phyloP scores from a whole-genome alignment of 2,329 filamentous ascomycete genomes.

The Metarhizium anisopliae region DNA sequence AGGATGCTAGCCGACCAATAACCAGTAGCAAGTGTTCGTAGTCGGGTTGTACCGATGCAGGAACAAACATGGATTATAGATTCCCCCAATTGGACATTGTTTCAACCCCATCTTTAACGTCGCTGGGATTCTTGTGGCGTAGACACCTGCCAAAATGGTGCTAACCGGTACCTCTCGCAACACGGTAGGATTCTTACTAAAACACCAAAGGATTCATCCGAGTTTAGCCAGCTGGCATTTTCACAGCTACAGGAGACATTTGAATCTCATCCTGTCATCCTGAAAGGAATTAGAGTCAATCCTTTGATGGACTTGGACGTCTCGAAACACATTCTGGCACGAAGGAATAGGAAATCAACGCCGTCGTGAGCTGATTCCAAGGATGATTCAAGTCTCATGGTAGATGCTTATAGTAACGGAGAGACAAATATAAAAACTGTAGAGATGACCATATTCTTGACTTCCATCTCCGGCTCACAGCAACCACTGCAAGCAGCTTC shows the following conservation, averaged over 20 bases:
- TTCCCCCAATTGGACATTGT: neutral
- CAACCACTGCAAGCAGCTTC: neutral
- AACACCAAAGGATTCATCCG: too few relatives aligned
- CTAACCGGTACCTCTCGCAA: too few relatives aligned
- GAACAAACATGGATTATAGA: neutral
- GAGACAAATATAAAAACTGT: neutral
- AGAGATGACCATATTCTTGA: neutral
- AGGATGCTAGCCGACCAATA: neutral
- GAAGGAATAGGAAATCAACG: neutral
- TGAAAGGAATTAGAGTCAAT: too few relatives aligned
- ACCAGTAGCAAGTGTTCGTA: neutral
- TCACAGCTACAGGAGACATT: too few relatives aligned
- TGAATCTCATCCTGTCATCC: too few relatives aligned
- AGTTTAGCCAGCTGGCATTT: too few relatives aligned
- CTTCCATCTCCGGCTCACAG: too few relatives aligned
- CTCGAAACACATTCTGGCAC: too few relatives aligned
- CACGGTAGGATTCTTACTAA: too few relatives aligned
- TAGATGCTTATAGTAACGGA: neutral
- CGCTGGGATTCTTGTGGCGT: neutral
- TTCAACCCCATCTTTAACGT: neutral
- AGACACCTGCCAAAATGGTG: neutral
- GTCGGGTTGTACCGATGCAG: neutral
- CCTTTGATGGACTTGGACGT: too few relatives aligned
- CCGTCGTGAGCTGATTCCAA: neutral
- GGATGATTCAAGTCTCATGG: neutral